These are phyloP conservation scores for Sherardia arvensis DNA, from an alignment of 257 asterid species.

Conservation along the genomic window DNA sequence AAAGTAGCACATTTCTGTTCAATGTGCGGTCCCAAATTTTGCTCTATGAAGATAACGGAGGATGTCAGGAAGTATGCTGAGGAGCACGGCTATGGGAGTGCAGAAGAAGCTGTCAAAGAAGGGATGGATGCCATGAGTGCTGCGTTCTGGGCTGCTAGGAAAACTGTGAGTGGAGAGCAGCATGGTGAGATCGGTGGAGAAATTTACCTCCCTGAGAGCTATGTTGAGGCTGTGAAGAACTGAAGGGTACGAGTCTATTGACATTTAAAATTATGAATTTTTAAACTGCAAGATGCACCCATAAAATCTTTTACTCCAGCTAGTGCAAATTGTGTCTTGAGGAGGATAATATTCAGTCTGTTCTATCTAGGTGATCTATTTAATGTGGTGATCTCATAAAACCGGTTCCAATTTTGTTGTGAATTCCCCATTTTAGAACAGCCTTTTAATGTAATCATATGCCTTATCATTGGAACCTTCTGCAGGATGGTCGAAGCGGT, in stretches of 20 bases:
- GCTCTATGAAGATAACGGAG: constrained; percentile 96
- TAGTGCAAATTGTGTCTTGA: neutral
- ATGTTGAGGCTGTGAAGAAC: constrained; percentile 32
- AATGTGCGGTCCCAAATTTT: constrained; percentile 94
- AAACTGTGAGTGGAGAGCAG: constrained; percentile 87
- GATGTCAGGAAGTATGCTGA: constrained; percentile 90
- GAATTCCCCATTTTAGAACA: neutral
- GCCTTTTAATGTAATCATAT: neutral
- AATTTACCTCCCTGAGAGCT: constrained; percentile 75
- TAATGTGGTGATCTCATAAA: neutral
- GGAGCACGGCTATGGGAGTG: constrained; percentile 86
- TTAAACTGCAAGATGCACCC: no score
- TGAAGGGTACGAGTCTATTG: constrained; percentile 29
- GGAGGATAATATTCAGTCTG: neutral
- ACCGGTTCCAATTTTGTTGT: neutral
- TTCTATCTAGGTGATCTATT: neutral
- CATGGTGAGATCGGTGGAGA: constrained; percentile 97
- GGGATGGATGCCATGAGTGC: constrained; percentile 99
- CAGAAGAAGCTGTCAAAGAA: constrained; percentile 69
- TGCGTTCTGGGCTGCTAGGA: constrained; percentile 70
- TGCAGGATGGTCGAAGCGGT: constrained; percentile 12
- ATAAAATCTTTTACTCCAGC: neutral
- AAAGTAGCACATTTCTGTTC: constrained; percentile 98
- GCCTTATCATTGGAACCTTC: neutral
- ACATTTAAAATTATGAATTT: no score